Conservation (phyloP, 352 stramenopile genomes). For the Phytophthora sp. region DNA sequence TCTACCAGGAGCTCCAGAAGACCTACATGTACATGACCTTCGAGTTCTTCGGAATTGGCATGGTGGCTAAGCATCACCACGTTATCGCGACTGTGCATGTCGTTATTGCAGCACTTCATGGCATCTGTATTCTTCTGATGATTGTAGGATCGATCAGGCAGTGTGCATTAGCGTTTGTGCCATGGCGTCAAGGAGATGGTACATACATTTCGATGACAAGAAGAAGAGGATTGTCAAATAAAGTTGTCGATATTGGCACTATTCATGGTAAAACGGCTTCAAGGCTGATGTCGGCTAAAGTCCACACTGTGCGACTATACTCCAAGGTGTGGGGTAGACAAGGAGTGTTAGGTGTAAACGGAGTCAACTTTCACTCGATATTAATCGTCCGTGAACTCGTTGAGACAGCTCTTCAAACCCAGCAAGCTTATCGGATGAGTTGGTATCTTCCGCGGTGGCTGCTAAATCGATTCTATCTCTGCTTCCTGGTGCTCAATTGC, state of each 20-base stretch:
- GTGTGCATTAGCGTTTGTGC: conserved; percentile 11
- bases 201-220: background rate
- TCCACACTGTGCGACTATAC: background rate
- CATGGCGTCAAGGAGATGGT: background rate
- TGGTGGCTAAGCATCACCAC: conserved; percentile 18
- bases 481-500: conserved; percentile 35
- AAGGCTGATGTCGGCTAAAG: background rate
- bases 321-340: background rate
- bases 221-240: background rate
- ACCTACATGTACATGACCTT: conserved; percentile 26
- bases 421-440: conserved; percentile 47
- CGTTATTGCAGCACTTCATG: conserved; percentile 30
- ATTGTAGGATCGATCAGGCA: conserved; percentile 9
- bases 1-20: conserved; percentile 25
- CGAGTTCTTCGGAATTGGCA: conserved; percentile 26
- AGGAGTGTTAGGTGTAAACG: background rate
- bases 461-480: conserved; percentile 37
- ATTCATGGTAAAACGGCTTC: background rate
- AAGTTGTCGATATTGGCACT: background rate
- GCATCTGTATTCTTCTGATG: conserved; percentile 16
- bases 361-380: conserved; percentile 27
- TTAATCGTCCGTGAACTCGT: conserved; percentile 29
- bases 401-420: conserved; percentile 38
- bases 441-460: conserved; percentile 22
- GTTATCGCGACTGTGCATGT: conserved; percentile 26